phyloP scores from a whole-genome alignment of 2,329 filamentous ascomycete species.

The Aspergillus pseudotamarii region DNA sequence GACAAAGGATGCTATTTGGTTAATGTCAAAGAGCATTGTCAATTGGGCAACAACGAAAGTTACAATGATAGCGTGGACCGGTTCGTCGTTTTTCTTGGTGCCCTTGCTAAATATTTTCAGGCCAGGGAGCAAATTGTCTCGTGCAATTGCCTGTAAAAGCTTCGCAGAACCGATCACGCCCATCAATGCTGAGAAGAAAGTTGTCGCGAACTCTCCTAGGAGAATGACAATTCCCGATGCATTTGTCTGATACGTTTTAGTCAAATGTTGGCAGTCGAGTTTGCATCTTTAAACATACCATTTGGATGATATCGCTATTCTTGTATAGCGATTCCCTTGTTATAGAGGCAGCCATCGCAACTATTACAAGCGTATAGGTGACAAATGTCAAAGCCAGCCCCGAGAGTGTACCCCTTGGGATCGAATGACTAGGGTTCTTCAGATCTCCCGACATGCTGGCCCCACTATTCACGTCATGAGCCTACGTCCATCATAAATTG shows the following conservation, averaged over 20 bases:
- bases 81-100: slow-evolving; percentile 71
- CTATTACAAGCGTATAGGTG: slow-evolving; percentile 73
- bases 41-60: slow-evolving; percentile 77
- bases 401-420: slow-evolving; percentile 80
- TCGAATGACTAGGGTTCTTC: slow-evolving; percentile 78
- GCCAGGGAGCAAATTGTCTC: slow-evolving; percentile 78
- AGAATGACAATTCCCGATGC: slow-evolving; percentile 74
- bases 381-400: slow-evolving; percentile 76
- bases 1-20: slow-evolving; percentile 85
- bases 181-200: slow-evolving; percentile 85
- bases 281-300: slow-evolving; percentile 47
- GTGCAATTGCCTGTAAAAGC: slow-evolving; percentile 77
- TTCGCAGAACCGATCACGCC: slow-evolving; percentile 84
- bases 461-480: slow-evolving; percentile 55
- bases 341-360: slow-evolving; percentile 76
- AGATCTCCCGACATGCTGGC: slow-evolving; percentile 91
- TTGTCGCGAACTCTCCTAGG: slow-evolving; percentile 78
- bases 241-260: slow-evolving; percentile 58
- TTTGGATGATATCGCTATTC: slow-evolving; percentile 78
- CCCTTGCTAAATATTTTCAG: slow-evolving; percentile 74
- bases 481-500: slow-evolving; percentile 55
- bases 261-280: background rate
- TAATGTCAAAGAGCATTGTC: slow-evolving; percentile 79
- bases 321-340: slow-evolving; percentile 72
- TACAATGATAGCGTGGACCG: slow-evolving; percentile 72